These are phyloP conservation scores for Calcarisporium arbuscula DNA, from an alignment of 2,329 filamentous ascomycete genomes.

Conservation along the genomic window DNA sequence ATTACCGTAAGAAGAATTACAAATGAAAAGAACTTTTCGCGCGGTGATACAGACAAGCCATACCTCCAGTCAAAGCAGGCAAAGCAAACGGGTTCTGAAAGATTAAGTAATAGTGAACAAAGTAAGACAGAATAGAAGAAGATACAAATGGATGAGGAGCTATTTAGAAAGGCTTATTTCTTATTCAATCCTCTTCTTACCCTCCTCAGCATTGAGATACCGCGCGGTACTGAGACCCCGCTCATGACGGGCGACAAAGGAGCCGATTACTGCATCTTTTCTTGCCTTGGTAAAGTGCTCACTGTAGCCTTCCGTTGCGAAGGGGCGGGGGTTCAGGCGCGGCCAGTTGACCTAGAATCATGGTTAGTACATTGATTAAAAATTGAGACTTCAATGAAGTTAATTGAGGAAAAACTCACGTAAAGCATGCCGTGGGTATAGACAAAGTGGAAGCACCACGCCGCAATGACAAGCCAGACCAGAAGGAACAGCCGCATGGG, in stretches of 20 bases:
- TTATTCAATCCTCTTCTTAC: conserved; percentile 95
- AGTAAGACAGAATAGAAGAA: conserved; percentile 5
- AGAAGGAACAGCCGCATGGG: conserved; percentile 77
- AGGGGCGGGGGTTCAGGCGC: conserved; percentile 83
- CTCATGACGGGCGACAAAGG: conserved; percentile 64
- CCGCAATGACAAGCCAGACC: conserved; percentile 65
- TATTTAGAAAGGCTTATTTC: no score
- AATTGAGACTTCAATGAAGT: background rate
- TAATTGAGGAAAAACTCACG: conserved; percentile 50
- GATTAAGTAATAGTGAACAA: conserved; percentile 6
- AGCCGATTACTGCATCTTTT: conserved; percentile 75
- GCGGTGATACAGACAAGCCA: no score
- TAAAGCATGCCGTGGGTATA: conserved; percentile 84
- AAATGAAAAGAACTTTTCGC: no score
- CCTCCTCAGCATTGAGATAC: conserved; percentile 84
- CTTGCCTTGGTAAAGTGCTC: conserved; percentile 78
- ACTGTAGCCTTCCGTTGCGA: conserved; percentile 80
- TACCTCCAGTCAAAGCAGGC: no score
- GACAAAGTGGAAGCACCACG: conserved; percentile 72
- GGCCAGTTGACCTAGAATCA: conserved; percentile 85
- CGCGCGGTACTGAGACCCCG: conserved; percentile 76
- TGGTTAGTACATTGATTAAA: conserved; percentile 5
- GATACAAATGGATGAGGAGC: no score
- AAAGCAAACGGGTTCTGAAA: conserved; percentile 8
- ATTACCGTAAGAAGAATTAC: no score